Base-by-base conservation (phyloP, 345 rosid genomes). In the Sisymbrium altissimum region DNA sequence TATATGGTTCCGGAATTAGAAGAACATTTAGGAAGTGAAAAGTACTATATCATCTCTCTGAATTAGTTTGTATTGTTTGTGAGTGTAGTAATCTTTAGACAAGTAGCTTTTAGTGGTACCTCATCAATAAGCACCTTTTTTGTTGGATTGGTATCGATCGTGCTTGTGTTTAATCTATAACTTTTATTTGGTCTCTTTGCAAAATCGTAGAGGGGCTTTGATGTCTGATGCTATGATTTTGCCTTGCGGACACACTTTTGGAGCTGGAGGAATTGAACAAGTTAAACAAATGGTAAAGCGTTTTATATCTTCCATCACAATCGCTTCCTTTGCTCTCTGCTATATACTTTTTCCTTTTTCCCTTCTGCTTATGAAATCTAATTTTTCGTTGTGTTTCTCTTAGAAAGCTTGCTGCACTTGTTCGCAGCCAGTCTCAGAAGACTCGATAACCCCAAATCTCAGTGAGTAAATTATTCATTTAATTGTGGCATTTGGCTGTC, bases 171-270 rank as follows among this genome's bases (percentile, higher is more conserved):
- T 49, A 39, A 27, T 14, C 15, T 70, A 4, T 19, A 17, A 58
- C 17, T 53, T 29, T n/a, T 57, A 14, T 41, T 43, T 78, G 1
- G 23, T 58, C 5, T 52, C 1, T 48, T 52, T 54, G 41, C 44
- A 19, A 29, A 68, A 73, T 44, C 45, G 60, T 81, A 91, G 97
- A 73, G 90, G 98, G 52, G 77, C 80, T 78, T 84, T 94, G 58
- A 91, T 94, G 97, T 89, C 83, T 73, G 97, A 93, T 81, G 98
- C 98, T 2, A 86, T 93, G 94, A 91, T 93, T 38, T 81, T 93
- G 81, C 92, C 89, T 17, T 93, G 97, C 68, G 98, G 98, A 27
- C 98, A 93, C 79, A 89, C 96, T 59, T 93, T 93, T 86, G 94
- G 96, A 32, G 60, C 80, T 70, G 88, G 80, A 66, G 98, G 98